These are phyloP conservation scores for Vanrija pseudolonga DNA, from an alignment of 1,284 basidiomycete genomes.

Conservation along the genomic window DNA sequence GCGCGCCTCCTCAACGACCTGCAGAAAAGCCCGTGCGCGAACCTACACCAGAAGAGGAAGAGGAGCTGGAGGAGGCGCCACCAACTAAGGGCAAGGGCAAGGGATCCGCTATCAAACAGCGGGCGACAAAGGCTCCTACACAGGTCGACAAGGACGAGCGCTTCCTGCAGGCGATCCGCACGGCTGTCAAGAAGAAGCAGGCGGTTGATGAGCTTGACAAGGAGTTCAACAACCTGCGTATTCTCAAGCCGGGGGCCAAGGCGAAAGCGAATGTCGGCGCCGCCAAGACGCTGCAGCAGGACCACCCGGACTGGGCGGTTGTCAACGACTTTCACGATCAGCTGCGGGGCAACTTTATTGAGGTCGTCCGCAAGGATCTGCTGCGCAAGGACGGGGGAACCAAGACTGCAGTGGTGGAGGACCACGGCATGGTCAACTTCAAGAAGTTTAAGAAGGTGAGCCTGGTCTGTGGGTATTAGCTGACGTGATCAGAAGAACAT, in stretches of 20 bases:
- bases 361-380: conserved; percentile 56
- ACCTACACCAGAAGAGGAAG: conserved; percentile 15
- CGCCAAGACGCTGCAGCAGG: conserved; percentile 5
- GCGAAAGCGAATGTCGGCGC: conserved; percentile 16
- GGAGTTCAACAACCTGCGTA: conserved; percentile 76
- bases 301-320: conserved; percentile 44
- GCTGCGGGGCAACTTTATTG: conserved; percentile 78
- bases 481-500: conserved; percentile 38
- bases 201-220: conserved; percentile 65
- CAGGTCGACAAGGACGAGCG: conserved; percentile 33
- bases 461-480: not conserved
- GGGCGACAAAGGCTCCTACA: not conserved
- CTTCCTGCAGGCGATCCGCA: conserved; percentile 42
- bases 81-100: not conserved
- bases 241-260: conserved; percentile 63
- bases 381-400: conserved; percentile 51
- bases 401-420: conserved; percentile 26
- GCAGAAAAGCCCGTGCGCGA: not conserved
- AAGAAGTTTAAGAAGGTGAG: conserved; percentile 81
- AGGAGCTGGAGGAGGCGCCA: conserved; percentile 16
- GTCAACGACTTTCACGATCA: conserved; percentile 72
- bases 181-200: conserved; percentile 30
- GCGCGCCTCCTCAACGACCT: not conserved
- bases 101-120: conserved; percentile 8
- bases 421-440: conserved; percentile 66